These are phyloP conservation scores for Ustilago sp. DNA, from an alignment of 1,284 basidiomycete species.

Conservation along the genomic window DNA sequence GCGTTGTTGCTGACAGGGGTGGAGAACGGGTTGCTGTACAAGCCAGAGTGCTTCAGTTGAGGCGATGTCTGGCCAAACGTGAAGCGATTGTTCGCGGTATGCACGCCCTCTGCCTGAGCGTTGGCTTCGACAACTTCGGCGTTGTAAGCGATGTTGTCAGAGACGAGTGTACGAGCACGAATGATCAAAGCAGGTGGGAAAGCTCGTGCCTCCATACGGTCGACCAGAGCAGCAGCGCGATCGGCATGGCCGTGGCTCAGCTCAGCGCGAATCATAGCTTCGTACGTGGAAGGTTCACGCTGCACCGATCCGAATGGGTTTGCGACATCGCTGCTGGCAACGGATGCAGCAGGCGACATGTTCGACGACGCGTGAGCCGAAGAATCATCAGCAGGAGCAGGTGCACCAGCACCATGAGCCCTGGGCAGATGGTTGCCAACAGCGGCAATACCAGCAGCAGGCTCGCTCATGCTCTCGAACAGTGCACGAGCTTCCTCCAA, in stretches of 20 bases:
- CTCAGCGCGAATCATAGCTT: slow-evolving; percentile 94
- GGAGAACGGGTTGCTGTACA: slow-evolving; percentile 5
- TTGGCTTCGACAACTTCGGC: neutral
- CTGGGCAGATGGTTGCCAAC: slow-evolving; percentile 82
- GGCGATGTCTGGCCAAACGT: slow-evolving; percentile 41
- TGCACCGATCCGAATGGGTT: slow-evolving; percentile 77
- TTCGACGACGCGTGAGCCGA: neutral
- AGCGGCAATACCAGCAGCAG: slow-evolving; percentile 86
- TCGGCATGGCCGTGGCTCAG: slow-evolving; percentile 81
- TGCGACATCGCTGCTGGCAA: neutral
- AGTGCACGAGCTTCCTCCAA: slow-evolving; percentile 70
- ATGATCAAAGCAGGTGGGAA: slow-evolving; percentile 70
- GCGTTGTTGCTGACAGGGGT: neutral
- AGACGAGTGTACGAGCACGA: slow-evolving; percentile 57
- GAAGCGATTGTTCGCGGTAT: slow-evolving; percentile 1
- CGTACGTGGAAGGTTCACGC: slow-evolving; percentile 89
- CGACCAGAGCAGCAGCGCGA: slow-evolving; percentile 79
- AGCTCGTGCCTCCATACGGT: slow-evolving; percentile 78
- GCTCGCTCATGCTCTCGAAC: slow-evolving; percentile 90
- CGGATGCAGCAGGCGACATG: neutral
- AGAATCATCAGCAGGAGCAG: slow-evolving; percentile 29
- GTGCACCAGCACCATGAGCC: slow-evolving; percentile 70
- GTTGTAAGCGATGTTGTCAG: slow-evolving; percentile 4
- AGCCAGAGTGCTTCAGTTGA: slow-evolving; percentile 5
- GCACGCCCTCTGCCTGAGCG: neutral